Percentiles rank a stretch among this genome's conserved stretches.
Conservation (phyloP, 352 stramenopile species). For the Globisporangium carolinianum region DNA sequence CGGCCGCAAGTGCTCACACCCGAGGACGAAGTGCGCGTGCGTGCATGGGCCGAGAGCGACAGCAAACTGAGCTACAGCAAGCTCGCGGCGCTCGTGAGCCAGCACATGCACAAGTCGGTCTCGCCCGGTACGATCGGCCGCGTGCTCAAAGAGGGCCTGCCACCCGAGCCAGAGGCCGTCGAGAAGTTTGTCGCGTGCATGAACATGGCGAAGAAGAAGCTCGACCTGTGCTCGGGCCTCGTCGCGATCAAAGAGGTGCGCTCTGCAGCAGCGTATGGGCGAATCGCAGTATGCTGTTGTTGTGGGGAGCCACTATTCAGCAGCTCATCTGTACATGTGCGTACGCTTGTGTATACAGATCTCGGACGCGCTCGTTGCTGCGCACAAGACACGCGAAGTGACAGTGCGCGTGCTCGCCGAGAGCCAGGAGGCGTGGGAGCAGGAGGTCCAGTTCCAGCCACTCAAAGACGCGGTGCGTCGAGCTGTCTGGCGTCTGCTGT, state of each 20-base stretch:
- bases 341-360: background rate
- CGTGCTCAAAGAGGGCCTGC: conserved; percentile 5
- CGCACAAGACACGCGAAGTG: conserved; percentile 3
- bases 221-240: conserved; percentile 5
- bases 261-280: too few relatives aligned
- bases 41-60: conserved; percentile 3
- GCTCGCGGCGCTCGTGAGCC: conserved; percentile 6
- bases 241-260: conserved; percentile 1
- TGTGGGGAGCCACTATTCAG: too few relatives aligned
- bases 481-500: background rate
- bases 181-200: conserved; percentile 8
- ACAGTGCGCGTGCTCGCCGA: conserved; percentile 4
- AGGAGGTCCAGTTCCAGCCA: conserved; percentile 4
- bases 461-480: conserved; percentile 4
- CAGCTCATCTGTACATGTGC: too few relatives aligned
- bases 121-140: conserved; percentile 7
- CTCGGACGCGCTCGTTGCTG: background rate
- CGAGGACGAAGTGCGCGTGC: conserved; percentile 5
- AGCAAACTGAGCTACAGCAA: conserved; percentile 7
- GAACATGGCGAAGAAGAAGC: conserved; percentile 9
- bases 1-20: conserved; percentile 6
- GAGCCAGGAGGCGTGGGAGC: conserved; percentile 6
- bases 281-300: too few relatives aligned
- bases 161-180: conserved; percentile 3
- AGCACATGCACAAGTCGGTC: conserved; percentile 6